Percentiles rank a stretch among this genome's conserved stretches.
Evolutionary conservation across 768 basidiomycete genomes (phyloP).

Genomic region (Trametes meyenii): DNA sequence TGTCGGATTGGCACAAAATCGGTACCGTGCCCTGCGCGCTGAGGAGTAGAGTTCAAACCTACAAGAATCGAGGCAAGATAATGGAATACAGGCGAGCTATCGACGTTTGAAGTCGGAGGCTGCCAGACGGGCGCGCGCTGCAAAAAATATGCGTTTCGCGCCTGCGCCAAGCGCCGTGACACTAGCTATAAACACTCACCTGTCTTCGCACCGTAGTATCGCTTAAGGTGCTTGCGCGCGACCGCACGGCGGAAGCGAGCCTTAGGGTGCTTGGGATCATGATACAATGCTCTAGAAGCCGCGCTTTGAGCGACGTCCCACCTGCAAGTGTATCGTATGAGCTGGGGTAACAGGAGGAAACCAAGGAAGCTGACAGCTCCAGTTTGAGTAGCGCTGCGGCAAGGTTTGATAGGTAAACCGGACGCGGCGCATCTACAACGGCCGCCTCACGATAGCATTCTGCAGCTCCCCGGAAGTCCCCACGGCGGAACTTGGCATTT

Average conservation of each 20-base stretch:
- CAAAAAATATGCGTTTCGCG: no score
- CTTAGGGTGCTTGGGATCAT: conserved; percentile 35
- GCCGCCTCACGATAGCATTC: background rate
- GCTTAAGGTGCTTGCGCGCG: conserved; percentile 34
- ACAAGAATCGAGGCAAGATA: background rate
- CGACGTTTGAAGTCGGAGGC: no score
- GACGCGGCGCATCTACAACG: no score
- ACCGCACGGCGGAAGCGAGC: conserved; percentile 38
- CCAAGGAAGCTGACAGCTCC: no score
- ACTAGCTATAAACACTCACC: conserved; percentile 30
- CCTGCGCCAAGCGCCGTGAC: no score
- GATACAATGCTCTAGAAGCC: conserved; percentile 29
- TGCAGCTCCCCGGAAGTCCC: background rate
- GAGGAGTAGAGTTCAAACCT: no score
- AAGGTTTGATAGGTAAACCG: conserved; percentile 44
- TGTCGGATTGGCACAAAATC: no score
- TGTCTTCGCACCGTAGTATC: conserved; percentile 21
- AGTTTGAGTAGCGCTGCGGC: conserved; percentile 45
- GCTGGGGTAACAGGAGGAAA: no score
- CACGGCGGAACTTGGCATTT: background rate
- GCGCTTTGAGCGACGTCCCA: conserved; percentile 30
- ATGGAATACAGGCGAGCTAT: no score
- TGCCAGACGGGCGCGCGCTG: no score
- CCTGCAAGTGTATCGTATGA: no score
- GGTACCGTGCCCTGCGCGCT: no score